A percentile compares a stretch with the other conserved stretches of the same genome.
Conservation (phyloP, 352 stramenopile species). For the Phytopythium boreale region DNA sequence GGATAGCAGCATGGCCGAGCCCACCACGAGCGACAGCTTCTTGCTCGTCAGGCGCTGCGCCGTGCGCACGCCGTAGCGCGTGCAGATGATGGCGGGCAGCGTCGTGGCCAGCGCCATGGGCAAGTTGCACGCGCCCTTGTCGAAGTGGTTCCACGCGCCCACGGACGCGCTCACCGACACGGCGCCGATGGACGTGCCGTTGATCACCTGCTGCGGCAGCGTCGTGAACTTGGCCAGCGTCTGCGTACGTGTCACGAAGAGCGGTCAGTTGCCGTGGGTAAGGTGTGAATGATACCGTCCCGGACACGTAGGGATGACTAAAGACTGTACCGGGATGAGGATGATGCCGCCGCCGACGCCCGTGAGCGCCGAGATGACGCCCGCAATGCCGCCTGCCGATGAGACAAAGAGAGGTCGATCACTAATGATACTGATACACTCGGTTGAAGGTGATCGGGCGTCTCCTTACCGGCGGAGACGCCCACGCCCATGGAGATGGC, state of each 20-base stretch:
- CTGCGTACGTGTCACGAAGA: constrained; percentile 23
- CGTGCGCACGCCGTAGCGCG: constrained; percentile 74
- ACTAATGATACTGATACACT: neutral
- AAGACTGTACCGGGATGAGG: constrained; percentile 77
- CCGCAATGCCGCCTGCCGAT: constrained; percentile 45
- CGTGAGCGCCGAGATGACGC: constrained; percentile 73
- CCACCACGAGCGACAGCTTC: constrained; percentile 69
- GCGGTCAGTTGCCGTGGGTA: neutral
- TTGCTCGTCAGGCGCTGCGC: constrained; percentile 77
- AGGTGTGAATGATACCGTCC: neutral
- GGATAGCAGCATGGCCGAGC: constrained; percentile 71
- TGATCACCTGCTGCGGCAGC: constrained; percentile 76
- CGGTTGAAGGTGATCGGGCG: neutral
- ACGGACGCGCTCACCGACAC: constrained; percentile 67
- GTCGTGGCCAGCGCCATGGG: constrained; percentile 73
- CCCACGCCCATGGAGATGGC: constrained; percentile 47
- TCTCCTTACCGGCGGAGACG: constrained; percentile 28
- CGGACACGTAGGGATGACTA: too few relatives aligned
- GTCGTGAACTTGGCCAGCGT: constrained; percentile 78
- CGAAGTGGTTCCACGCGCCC: constrained; percentile 70
- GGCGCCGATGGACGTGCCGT: constrained; percentile 80
- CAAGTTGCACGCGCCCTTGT: constrained; percentile 69
- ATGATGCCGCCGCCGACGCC: constrained; percentile 81
- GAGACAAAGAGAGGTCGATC: neutral
- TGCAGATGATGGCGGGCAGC: constrained; percentile 68